phyloP scores from a whole-genome alignment of 2,329 filamentous ascomycete species.

The Chrysoporthe austroafricana region DNA sequence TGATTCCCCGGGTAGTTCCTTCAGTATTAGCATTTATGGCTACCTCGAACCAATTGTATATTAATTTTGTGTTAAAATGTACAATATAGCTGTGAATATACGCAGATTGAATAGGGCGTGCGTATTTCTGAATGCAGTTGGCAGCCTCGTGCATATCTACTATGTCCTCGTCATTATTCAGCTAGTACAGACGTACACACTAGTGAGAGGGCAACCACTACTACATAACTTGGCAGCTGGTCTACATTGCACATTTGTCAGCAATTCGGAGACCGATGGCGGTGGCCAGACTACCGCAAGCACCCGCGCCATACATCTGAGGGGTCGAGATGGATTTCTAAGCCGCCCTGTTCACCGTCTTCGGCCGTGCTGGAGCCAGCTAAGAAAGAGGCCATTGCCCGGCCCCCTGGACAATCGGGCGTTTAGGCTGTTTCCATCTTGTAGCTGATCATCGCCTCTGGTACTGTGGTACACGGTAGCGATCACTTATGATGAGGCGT shows the following conservation, averaged over 20 bases:
- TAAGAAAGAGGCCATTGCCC: too few relatives aligned
- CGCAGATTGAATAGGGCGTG: too few relatives aligned
- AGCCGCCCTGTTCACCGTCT: neutral
- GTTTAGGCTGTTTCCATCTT: neutral
- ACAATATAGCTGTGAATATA: too few relatives aligned
- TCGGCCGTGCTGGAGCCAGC: neutral
- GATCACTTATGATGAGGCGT: neutral
- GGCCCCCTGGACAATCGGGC: neutral
- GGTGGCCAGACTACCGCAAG: neutral
- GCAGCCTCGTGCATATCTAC: too few relatives aligned
- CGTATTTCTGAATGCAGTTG: too few relatives aligned
- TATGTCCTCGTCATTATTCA: neutral
- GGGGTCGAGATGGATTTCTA: neutral
- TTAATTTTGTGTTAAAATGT: too few relatives aligned
- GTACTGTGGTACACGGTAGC: neutral
- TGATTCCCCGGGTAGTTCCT: too few relatives aligned
- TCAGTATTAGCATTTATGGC: too few relatives aligned
- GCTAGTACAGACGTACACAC: neutral
- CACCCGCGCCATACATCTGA: neutral
- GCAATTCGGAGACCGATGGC: conserved; percentile 2
- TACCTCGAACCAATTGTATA: too few relatives aligned
- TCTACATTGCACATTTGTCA: neutral
- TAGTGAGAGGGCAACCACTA: neutral
- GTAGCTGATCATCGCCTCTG: neutral
- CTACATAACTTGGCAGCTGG: neutral